Base-by-base conservation (phyloP, 768 basidiomycete genomes). In the Leccinum variicolor region DNA sequence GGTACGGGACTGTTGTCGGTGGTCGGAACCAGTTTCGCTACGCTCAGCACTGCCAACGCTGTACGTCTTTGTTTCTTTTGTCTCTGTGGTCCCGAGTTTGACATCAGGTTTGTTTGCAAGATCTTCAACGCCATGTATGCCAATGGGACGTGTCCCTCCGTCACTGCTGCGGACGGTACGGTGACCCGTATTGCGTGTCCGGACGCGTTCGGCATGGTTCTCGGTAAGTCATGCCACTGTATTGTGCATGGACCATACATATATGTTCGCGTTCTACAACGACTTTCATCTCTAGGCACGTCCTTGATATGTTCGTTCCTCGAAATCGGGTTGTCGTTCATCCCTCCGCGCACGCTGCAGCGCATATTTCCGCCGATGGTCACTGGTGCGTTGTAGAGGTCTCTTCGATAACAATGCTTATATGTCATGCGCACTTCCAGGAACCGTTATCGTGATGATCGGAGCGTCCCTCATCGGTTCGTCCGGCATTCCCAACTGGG, bases 1-100 rank as follows among this genome's bases (percentile, higher is more conserved):
- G 89, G 89, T 3, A 91, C 90, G n/a, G 92, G 92, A 0, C 72
- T 93, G 19, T 77, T 94, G 54, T 85, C 84, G 7, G 90, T 93
- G 17, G 89, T 92, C 6, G 92, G 91, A 17, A 90, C 87, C 1
- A 88, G 86, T 64, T 92, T 92, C 64, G 81, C 89, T 5, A 90
- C 90, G 0, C 77, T 93, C 13, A 86, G 85, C 48, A 89, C 88
- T 1, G 90, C 86, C 1, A 80, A 81, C 64, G 79, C 87, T 4
- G 87, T 87, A 60, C 3, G 47, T 49, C 15, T 23, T 48, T 4
- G 2, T 48, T n/a, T 6, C 10, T 45, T 13, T 6, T 31, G 3
- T 21, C 9, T 43, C 11, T 43, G 14, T n/a, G 21, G 1, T 15
- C 15, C 25, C 23, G 17, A 19, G 6, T 43, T 10, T 13, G 34